Evolutionary conservation across 768 basidiomycete species (phyloP).

Genomic region (Lactarius hatsudake): DNA sequence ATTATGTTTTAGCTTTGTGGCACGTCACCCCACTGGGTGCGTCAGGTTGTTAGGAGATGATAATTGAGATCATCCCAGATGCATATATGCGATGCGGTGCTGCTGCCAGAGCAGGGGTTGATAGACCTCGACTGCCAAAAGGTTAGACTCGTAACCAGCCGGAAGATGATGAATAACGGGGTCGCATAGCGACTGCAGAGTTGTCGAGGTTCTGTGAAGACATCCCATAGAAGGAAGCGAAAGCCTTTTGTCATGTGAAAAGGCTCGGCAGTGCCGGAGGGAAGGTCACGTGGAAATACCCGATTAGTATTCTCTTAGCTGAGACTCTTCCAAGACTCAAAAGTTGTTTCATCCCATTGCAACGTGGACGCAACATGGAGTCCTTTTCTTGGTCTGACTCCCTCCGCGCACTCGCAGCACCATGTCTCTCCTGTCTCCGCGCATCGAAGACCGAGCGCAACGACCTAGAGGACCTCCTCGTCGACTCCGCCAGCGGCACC

Average conservation of each 20-base stretch:
- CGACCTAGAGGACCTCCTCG: constrained; percentile 52
- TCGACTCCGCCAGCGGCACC: constrained; percentile 43
- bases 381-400: constrained; percentile 62
- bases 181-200: no score
- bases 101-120: no score
- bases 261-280: neutral
- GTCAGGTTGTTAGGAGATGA: neutral
- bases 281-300: neutral
- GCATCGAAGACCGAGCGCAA: constrained; percentile 30
- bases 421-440: constrained; percentile 59
- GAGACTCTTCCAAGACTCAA: neutral
- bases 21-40: neutral
- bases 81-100: neutral
- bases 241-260: neutral
- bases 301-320: neutral
- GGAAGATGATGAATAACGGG: no score
- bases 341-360: neutral
- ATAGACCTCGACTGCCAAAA: no score
- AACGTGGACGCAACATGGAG: constrained; percentile 36
- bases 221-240: no score
- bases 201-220: no score
- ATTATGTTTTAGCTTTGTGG: neutral
- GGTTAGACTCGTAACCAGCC: no score
- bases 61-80: neutral
- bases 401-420: constrained; percentile 52